Percentiles rank a stretch among this genome's conserved stretches.
Evolutionary conservation across 2,329 filamentous ascomycete species (phyloP).

Genomic region (Beauveria pseudobassiana): DNA sequence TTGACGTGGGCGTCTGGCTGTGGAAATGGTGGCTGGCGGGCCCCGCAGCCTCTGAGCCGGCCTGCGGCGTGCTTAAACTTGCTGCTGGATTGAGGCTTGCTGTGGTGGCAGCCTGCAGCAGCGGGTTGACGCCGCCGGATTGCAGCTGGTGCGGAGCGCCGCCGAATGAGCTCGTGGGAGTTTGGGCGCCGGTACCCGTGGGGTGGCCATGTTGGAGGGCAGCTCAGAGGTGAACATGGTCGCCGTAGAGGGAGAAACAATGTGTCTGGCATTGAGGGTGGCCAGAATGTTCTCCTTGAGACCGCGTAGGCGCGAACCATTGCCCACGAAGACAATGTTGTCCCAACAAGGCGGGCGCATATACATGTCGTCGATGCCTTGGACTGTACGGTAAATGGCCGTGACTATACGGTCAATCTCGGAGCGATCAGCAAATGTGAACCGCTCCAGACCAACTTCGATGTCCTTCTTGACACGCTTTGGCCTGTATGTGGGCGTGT

Average conservation of each 20-base stretch:
- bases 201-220: conserved; percentile 87
- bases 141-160: conserved; percentile 47
- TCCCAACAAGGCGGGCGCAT: conserved; percentile 89
- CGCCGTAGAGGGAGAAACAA: conserved; percentile 84
- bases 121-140: conserved; percentile 66
- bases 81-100: conserved; percentile 42
- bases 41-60: conserved; percentile 33
- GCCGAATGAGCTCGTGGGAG: conserved; percentile 60
- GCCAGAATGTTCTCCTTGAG: conserved; percentile 84
- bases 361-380: conserved; percentile 74
- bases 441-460: conserved; percentile 71
- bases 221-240: conserved; percentile 97
- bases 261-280: conserved; percentile 71
- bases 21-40: conserved; percentile 42
- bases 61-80: conserved; percentile 28
- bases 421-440: conserved; percentile 57
- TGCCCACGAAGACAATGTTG: conserved; percentile 82
- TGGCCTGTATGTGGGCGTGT: conserved; percentile 38
- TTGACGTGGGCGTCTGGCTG: conserved; percentile 70
- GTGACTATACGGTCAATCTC: conserved; percentile 79
- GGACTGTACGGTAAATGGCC: conserved; percentile 75
- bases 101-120: conserved; percentile 85
- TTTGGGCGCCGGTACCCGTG: conserved; percentile 82
- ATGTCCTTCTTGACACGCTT: conserved; percentile 58
- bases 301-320: conserved; percentile 65